Conservation (phyloP, 2,329 filamentous ascomycete genomes). For the Aspergillus unguis region DNA sequence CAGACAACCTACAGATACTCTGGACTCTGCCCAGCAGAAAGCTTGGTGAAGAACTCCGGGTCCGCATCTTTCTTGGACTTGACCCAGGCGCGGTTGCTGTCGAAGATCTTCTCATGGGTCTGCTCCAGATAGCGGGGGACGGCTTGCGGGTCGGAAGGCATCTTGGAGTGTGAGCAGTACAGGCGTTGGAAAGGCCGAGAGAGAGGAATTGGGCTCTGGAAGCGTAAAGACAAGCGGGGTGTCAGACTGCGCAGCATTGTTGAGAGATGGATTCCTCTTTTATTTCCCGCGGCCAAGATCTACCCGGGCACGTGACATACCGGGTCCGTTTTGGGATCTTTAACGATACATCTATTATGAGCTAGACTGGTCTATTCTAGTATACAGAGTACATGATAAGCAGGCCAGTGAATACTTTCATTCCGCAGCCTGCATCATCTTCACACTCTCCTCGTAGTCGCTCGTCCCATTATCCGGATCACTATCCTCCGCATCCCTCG, state of each 20-base stretch:
- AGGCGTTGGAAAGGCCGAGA: not conserved
- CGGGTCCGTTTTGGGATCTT: too few relatives aligned
- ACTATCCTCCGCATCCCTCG: not conserved
- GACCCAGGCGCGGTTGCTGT: constrained; percentile 66
- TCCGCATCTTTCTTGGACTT: constrained; percentile 53
- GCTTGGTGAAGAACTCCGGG: constrained; percentile 63
- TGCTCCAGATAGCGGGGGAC: constrained; percentile 27
- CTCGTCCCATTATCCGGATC: constrained; percentile 17
- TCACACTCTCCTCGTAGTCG: constrained; percentile 16
- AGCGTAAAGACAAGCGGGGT: not conserved
- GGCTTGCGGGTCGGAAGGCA: constrained; percentile 2
- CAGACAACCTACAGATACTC: constrained; percentile 56
- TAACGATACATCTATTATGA: too few relatives aligned
- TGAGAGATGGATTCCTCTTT: not conserved
- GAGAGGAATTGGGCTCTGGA: not conserved
- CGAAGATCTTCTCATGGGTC: constrained; percentile 65
- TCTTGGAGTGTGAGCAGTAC: not conserved
- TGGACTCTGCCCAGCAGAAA: constrained; percentile 63
- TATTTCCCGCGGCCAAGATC: not conserved
- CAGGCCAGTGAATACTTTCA: not conserved
- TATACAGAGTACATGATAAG: too few relatives aligned
- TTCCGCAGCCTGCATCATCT: constrained; percentile 13
- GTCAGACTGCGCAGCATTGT: constrained; percentile 3
- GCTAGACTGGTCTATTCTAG: too few relatives aligned
- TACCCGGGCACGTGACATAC: not conserved